Conservation (phyloP, 768 basidiomycete genomes). For the Cubamyces lactineus region DNA sequence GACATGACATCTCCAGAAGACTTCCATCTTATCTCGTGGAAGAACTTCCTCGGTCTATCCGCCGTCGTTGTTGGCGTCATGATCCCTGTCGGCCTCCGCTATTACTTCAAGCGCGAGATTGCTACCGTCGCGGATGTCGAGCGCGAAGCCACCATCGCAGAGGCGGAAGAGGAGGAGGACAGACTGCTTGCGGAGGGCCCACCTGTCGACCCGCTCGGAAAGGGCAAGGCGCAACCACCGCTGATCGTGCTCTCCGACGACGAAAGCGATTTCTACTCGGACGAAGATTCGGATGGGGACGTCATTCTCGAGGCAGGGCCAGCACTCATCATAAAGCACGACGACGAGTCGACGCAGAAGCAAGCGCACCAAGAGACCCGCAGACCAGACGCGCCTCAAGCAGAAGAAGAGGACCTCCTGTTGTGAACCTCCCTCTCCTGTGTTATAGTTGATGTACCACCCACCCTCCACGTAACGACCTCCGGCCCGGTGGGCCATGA, state of each 20-base stretch:
- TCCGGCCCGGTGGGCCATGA: constrained; percentile 16
- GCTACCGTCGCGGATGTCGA: constrained; percentile 42
- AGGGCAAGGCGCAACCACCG: constrained; percentile 40
- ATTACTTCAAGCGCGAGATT: constrained; percentile 74
- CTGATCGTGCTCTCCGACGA: constrained; percentile 39
- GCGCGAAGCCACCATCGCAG: constrained; percentile 37
- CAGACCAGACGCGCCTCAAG: constrained; percentile 19
- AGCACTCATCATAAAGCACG: constrained; percentile 49
- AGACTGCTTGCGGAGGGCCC: constrained; percentile 62
- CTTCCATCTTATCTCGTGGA: constrained; percentile 91
- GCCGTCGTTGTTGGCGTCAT: constrained; percentile 91
- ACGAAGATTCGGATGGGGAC: constrained; percentile 63
- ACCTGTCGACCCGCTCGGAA: constrained; percentile 41
- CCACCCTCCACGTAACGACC: constrained; percentile 11
- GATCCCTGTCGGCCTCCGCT: constrained; percentile 88
- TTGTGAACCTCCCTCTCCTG: neutral
- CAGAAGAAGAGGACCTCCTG: constrained; percentile 8
- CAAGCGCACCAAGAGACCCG: neutral
- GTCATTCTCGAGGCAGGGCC: constrained; percentile 79
- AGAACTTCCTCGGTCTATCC: constrained; percentile 83
- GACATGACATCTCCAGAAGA: constrained; percentile 94
- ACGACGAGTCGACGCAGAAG: constrained; percentile 14
- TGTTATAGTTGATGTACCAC: neutral
- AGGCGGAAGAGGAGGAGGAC: constrained; percentile 41
- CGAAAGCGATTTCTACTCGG: constrained; percentile 43